Evolutionary conservation across 108 stramenopile genomes (phyloP), one percentile per base, ranked within the genome.

Genomic region (Nannochloropsis salina): DNA sequence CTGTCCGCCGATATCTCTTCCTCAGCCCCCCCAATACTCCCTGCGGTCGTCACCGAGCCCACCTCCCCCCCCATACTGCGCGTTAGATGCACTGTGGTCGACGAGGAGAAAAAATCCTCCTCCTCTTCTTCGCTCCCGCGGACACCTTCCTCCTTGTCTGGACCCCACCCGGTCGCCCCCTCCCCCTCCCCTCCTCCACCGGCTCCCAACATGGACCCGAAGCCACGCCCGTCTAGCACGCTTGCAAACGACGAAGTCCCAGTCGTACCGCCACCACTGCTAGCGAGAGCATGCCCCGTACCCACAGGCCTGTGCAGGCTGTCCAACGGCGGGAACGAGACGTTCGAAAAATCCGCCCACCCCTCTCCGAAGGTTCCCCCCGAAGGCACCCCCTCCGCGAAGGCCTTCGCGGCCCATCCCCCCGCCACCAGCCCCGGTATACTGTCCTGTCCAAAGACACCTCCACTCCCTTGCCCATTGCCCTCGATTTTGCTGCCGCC

Each of bases 401-500:
- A 74, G 1, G 61, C 61, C 61, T 74, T 74, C 6, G 61, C 61
- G 15, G 61, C 61, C 61, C 61, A 74, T n/a, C 61, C 61, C 15
- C 61, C 61, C n/a, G 61, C 61, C 15, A 74, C 61, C 61, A 74
- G 61, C 20, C 61, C 61, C 61, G 61, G 61, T n/a, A 74, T n/a
- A 74, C n/a, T 15, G 20, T 3, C 8, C 61, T 74, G 61, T 8
- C 20, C 61, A 15, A n/a, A 74, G 20, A 12, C 47, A 12, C 15
- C 47, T 51, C 61, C 61, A n/a, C n/a, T n/a, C 61, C n/a, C 61
- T n/a, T 74, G 61, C 15, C 61, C 61, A 8, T 74, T 74, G 8
- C 61, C n/a, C 61, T 74, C 61, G 20, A 15, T 74, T 15, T n/a
- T 74, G 6, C 61, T 74, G 31, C 31, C 31, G 31, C 31, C 31